These are phyloP conservation scores for Leonotis leonurus DNA, from an alignment of 257 asterid genomes.

Conservation along the genomic window DNA sequence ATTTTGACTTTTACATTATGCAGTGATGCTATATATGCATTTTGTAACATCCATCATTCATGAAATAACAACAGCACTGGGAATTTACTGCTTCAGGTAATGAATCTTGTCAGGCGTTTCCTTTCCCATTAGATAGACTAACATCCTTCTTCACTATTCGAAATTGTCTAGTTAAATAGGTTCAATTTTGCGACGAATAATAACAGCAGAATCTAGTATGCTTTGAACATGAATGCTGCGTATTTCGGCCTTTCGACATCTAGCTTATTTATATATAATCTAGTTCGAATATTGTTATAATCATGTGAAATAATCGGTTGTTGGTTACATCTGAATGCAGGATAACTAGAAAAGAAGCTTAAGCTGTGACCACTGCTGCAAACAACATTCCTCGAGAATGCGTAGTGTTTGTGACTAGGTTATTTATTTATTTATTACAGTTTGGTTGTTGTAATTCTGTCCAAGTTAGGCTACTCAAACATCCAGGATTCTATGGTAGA, in stretches of 20 bases:
- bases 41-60: conserved; percentile 84
- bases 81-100: conserved; percentile 92
- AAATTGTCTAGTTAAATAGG: too few species aligned
- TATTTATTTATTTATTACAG: too few species aligned
- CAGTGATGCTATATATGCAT: conserved; percentile 76
- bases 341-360: conserved; percentile 93
- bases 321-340: conserved; percentile 33
- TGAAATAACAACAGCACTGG: conserved; percentile 88
- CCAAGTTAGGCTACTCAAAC: neutral
- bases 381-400: neutral
- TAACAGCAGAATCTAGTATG: too few species aligned
- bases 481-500: neutral
- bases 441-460: neutral
- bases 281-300: neutral
- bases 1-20: conserved; percentile 8
- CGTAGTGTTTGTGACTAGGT: neutral
- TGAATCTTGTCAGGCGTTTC: too few species aligned
- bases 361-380: conserved; percentile 25
- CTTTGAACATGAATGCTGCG: too few species aligned
- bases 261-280: neutral
- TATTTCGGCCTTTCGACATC: too few species aligned
- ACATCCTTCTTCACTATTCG: too few species aligned
- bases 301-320: neutral
- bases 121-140: too few species aligned
- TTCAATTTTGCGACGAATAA: too few species aligned